Evolutionary conservation across 169 alveolate species (phyloP).

Genomic region (Hepatocystis sp.): DNA sequence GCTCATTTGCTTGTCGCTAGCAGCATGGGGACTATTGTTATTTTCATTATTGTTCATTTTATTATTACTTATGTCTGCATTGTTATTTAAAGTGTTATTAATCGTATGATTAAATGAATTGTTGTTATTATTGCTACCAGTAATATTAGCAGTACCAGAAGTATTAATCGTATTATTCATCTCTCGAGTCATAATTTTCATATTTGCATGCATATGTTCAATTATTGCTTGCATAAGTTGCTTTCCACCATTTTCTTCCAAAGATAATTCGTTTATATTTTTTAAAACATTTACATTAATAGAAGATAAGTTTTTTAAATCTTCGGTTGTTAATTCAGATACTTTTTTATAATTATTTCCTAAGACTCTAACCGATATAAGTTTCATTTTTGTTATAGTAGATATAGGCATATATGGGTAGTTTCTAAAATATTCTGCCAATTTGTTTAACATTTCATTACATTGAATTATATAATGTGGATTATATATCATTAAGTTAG

Average conservation of each 20-base stretch:
- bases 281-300: slow-evolving; percentile 20
- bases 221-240: no score
- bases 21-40: no score
- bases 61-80: no score
- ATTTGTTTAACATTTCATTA: slow-evolving; percentile 18
- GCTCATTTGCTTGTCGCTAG: no score
- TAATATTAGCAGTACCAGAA: no score
- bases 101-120: no score
- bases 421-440: slow-evolving; percentile 63
- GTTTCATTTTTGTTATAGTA: slow-evolving; percentile 58
- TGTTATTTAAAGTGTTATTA: no score
- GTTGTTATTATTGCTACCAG: no score
- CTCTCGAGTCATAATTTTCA: no score
- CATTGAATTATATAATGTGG: slow-evolving; percentile 49
- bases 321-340: slow-evolving; percentile 21
- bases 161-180: no score
- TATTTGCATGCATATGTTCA: no score
- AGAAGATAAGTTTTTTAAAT: slow-evolving; percentile 10
- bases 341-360: slow-evolving; percentile 16
- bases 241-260: neutral
- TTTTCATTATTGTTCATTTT: no score
- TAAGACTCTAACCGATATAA: slow-evolving; percentile 17
- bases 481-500: slow-evolving; percentile 52
- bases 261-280: neutral
- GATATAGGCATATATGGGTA: slow-evolving; percentile 69